Percentiles rank a stretch among this genome's conserved stretches.
These are phyloP conservation scores for Anaeromyces robustus DNA, from an alignment of 192 early-diverging fungal species.

Conservation along the genomic window DNA sequence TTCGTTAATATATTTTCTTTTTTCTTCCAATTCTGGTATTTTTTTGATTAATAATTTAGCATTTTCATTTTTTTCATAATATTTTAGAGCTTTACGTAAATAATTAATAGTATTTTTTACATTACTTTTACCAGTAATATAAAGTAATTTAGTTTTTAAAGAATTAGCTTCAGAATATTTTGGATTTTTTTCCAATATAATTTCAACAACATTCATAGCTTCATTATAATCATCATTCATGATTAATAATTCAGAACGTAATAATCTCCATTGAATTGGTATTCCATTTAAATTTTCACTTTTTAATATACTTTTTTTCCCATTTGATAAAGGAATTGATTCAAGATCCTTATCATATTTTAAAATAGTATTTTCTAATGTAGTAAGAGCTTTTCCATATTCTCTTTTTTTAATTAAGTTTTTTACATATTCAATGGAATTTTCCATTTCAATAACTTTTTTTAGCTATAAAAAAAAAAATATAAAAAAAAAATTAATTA, in stretches of 20 bases:
- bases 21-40: neutral
- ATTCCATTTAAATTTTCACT: neutral
- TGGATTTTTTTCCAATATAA: neutral
- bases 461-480: neutral
- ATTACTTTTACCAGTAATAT: neutral
- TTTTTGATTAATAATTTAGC: neutral
- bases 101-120: neutral
- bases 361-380: neutral
- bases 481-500: too few species aligned
- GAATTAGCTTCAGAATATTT: neutral
- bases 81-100: neutral
- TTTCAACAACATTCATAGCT: neutral
- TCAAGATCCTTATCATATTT: neutral
- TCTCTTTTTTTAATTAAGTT: too few species aligned
- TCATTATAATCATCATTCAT: neutral
- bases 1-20: neutral
- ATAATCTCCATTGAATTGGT: neutral
- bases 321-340: neutral
- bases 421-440: neutral
- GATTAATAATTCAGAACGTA: neutral
- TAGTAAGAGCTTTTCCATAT: neutral
- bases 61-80: neutral
- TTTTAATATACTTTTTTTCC: neutral
- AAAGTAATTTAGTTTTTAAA: neutral
- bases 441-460: neutral